These are phyloP conservation scores for Hibiscus tridactylites DNA, from an alignment of 345 rosid species.

Conservation along the genomic window DNA sequence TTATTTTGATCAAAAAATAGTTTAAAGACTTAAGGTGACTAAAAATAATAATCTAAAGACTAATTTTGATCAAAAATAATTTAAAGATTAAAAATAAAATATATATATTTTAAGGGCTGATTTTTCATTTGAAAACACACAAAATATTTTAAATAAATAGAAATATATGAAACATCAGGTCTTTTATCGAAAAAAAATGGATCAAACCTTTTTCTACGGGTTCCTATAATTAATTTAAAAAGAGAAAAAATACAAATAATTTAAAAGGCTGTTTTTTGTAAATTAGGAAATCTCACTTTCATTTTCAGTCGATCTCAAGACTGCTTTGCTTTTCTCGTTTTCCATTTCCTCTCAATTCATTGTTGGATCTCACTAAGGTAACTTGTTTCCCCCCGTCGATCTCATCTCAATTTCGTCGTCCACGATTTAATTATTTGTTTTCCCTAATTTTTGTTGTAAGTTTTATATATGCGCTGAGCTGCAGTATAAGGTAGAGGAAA, in stretches of 20 bases:
- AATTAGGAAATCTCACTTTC: background rate
- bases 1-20: too few relatives aligned
- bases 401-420: background rate
- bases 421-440: background rate
- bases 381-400: background rate
- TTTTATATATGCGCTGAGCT: background rate
- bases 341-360: background rate
- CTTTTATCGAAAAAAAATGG: background rate
- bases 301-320: slow-evolving; percentile 13
- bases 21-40: too few relatives aligned
- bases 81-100: too few relatives aligned
- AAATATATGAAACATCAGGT: too few relatives aligned
- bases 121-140: too few relatives aligned
- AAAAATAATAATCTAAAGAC: too few relatives aligned
- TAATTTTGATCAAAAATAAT: too few relatives aligned
- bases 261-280: background rate
- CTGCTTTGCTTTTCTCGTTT: slow-evolving; percentile 13
- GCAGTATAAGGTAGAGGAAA: background rate
- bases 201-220: background rate
- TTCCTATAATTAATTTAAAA: background rate
- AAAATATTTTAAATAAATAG: too few relatives aligned
- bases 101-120: too few relatives aligned
- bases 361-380: slow-evolving; percentile 13
- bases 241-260: background rate
- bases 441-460: background rate